Evolutionary conservation across 306 rosid species (phyloP).

Genomic region (Prunus salicina): DNA sequence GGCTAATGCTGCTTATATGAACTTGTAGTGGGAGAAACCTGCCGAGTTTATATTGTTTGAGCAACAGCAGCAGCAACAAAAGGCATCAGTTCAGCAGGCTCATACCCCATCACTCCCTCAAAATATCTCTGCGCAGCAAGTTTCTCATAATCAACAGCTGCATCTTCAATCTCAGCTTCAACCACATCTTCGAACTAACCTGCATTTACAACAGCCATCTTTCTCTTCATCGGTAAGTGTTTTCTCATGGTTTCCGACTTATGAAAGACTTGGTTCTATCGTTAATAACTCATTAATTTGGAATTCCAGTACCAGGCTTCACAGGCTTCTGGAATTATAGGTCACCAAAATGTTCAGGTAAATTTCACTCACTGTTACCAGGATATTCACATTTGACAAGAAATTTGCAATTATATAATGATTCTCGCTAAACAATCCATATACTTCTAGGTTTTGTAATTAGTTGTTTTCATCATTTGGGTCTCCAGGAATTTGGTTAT

Average conservation of each 20-base stretch:
- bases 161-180: constrained; percentile 62
- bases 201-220: constrained; percentile 57
- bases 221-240: constrained; percentile 50
- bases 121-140: constrained; percentile 47
- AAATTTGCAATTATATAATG: background rate
- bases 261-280: background rate
- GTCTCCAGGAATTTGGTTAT: constrained; percentile 52
- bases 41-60: constrained; percentile 62
- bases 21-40: constrained; percentile 94
- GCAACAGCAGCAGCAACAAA: constrained; percentile 63
- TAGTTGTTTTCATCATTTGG: constrained; percentile 12
- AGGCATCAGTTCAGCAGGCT: constrained; percentile 51
- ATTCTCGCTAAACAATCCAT: background rate
- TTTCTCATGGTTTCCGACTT: background rate
- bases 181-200: constrained; percentile 51
- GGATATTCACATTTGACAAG: background rate
- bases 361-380: background rate
- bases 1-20: constrained; percentile 13
- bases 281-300: constrained; percentile 25
- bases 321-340: constrained; percentile 55
- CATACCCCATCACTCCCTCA: constrained; percentile 55
- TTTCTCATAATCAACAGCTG: constrained; percentile 52
- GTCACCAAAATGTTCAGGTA: constrained; percentile 73
- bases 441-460: background rate
- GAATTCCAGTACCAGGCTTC: constrained; percentile 57